phyloP scores from a whole-genome alignment of 257 asterid species.

The Datura wrightii region DNA sequence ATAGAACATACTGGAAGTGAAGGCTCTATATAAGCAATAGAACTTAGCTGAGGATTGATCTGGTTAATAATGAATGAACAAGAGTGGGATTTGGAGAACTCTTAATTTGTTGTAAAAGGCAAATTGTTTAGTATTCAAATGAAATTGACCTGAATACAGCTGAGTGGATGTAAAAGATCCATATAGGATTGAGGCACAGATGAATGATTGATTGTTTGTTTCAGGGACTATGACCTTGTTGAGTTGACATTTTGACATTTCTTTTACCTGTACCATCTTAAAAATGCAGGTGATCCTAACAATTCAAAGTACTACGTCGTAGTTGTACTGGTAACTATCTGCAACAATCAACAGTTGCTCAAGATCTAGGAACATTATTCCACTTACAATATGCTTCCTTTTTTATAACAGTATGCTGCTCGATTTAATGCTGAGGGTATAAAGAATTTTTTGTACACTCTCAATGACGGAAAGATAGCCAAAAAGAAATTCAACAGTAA shows the following conservation, averaged over 20 bases:
- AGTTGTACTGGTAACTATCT: slow-evolving; percentile 72
- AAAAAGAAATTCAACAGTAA: slow-evolving; percentile 84
- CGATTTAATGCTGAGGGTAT: slow-evolving; percentile 89
- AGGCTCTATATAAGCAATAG: not conserved
- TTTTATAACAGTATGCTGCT: slow-evolving; percentile 72
- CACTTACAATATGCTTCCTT: not conserved
- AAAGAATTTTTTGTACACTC: slow-evolving; percentile 70
- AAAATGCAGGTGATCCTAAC: slow-evolving; percentile 68
- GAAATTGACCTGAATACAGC: too few relatives aligned
- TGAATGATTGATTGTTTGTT: not conserved
- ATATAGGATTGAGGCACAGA: not conserved
- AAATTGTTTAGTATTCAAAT: too few relatives aligned
- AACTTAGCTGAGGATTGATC: too few relatives aligned
- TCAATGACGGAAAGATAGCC: slow-evolving; percentile 77
- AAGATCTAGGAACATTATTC: not conserved
- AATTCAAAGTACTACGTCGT: slow-evolving; percentile 85
- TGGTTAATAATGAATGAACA: too few relatives aligned
- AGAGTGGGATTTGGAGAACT: too few relatives aligned
- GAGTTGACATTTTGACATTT: not conserved
- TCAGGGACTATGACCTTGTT: not conserved
- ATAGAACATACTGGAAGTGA: not conserved
- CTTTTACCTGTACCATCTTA: not conserved
- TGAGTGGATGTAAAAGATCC: not conserved
- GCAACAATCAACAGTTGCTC: not conserved
- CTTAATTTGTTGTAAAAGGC: too few relatives aligned